phyloP scores from a whole-genome alignment of 768 basidiomycete species.

The Russula virescens region DNA sequence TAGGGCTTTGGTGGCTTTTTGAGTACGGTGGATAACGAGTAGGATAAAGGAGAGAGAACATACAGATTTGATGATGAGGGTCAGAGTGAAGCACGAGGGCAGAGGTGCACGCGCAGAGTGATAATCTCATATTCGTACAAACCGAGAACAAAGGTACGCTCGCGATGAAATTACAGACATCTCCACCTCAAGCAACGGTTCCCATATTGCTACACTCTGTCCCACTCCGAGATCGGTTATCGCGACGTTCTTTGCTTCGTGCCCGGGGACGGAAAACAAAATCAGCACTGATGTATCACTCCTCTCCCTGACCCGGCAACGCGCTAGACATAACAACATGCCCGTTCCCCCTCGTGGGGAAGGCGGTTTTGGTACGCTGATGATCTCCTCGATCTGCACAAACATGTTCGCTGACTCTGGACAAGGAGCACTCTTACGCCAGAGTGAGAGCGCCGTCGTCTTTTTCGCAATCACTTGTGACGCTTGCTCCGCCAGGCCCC shows the following conservation, averaged over 20 bases:
- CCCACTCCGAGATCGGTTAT: background rate
- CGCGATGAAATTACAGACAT: too few relatives aligned
- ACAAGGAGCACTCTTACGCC: slow-evolving; percentile 13
- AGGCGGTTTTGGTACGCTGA: background rate
- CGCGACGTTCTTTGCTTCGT: background rate
- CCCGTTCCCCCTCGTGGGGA: slow-evolving; percentile 2
- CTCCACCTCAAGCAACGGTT: background rate
- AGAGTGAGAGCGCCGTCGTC: slow-evolving; percentile 11
- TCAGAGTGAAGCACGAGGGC: background rate
- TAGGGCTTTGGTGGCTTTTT: background rate
- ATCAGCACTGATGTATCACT: background rate
- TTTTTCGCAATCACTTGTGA: slow-evolving; percentile 9
- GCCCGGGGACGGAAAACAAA: slow-evolving; percentile 8
- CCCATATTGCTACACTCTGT: slow-evolving; percentile 1
- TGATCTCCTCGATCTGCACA: slow-evolving; percentile 13
- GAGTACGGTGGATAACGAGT: background rate
- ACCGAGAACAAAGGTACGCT: slow-evolving; percentile 15
- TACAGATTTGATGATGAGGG: background rate
- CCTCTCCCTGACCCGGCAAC: background rate
- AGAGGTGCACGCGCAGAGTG: background rate
- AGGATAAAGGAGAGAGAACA: background rate
- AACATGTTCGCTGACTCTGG: slow-evolving; percentile 13
- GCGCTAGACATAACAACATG: slow-evolving; percentile 13
- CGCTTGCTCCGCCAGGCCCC: slow-evolving; percentile 19
- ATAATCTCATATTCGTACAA: background rate